Conservation (phyloP, 345 rosid genomes). For the Aquilaria yunnanensis region DNA sequence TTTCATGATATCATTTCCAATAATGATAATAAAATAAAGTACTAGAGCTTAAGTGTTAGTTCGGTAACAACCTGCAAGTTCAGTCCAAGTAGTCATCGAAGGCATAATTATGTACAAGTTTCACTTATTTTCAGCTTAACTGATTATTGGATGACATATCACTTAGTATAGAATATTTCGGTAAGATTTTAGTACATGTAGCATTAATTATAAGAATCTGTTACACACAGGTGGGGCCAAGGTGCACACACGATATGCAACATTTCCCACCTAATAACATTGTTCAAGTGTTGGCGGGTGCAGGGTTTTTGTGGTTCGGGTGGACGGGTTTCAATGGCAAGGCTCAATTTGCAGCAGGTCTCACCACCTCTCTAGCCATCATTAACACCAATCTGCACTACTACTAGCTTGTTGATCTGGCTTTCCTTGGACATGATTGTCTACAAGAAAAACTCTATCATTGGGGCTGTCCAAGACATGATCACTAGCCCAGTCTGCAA, state of each 20-base stretch:
- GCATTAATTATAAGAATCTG: too few relatives aligned
- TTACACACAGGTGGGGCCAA: conserved; percentile 39
- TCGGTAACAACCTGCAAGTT: too few relatives aligned
- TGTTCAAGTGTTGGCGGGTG: conserved; percentile 55
- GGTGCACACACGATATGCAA: conserved; percentile 46
- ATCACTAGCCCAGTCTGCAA: conserved; percentile 68
- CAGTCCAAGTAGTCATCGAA: too few relatives aligned
- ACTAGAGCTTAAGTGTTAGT: too few relatives aligned
- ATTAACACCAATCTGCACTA: conserved; percentile 52
- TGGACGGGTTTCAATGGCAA: conserved; percentile 74
- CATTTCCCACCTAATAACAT: conserved; percentile 67
- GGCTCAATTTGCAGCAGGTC: conserved; percentile 31
- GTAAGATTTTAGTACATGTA: too few relatives aligned
- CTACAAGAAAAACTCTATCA: conserved; percentile 50
- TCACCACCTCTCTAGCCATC: conserved; percentile 36
- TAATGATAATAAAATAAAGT: too few relatives aligned
- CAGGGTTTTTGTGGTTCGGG: conserved; percentile 61
- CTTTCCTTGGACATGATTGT: conserved; percentile 47
- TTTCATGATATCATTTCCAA: too few relatives aligned
- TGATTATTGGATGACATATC: background rate
- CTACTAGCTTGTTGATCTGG: conserved; percentile 54
- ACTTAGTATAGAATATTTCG: background rate
- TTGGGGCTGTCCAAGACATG: conserved; percentile 63
- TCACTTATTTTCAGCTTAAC: background rate
- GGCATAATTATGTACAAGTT: too few relatives aligned